phyloP scores from a whole-genome alignment of 164 flowering plant genomes.

The Berberis thunbergii region DNA sequence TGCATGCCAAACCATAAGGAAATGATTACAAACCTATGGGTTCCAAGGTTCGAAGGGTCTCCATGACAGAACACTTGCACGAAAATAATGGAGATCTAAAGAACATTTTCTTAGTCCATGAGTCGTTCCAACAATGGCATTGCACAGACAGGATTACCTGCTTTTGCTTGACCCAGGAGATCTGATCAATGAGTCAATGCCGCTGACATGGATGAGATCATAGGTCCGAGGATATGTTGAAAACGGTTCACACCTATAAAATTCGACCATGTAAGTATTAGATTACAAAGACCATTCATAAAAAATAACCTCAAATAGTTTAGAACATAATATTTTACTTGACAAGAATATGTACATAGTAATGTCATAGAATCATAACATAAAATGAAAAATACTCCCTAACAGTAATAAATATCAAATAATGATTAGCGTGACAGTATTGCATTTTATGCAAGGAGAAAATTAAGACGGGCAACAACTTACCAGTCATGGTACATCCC shows the following conservation, averaged over 20 bases:
- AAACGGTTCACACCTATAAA: conserved; percentile 92
- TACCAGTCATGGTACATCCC: conserved; percentile 97
- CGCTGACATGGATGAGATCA: conserved; percentile 71
- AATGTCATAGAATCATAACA: too few species aligned
- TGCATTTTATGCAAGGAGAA: too few species aligned
- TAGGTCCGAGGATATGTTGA: conserved; percentile 95
- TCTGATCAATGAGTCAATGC: conserved; percentile 64
- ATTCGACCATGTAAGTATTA: conserved; percentile 7
- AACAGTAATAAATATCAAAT: too few species aligned
- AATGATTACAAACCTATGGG: neutral
- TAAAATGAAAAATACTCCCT: too few species aligned
- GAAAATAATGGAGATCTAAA: too few species aligned
- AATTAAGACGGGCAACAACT: conserved; percentile 11
- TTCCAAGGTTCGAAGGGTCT: too few species aligned
- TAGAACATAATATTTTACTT: neutral
- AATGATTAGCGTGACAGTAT: neutral
- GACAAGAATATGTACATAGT: too few species aligned
- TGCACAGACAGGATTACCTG: conserved; percentile 48
- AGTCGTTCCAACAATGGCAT: neutral
- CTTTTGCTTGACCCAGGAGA: conserved; percentile 40
- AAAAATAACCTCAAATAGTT: neutral
- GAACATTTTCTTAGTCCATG: too few species aligned
- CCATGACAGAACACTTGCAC: too few species aligned
- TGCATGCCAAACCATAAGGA: conserved; percentile 16
- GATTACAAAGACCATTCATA: neutral